phyloP scores from a whole-genome alignment of 306 rosid species.

The Crotalaria pallida region DNA sequence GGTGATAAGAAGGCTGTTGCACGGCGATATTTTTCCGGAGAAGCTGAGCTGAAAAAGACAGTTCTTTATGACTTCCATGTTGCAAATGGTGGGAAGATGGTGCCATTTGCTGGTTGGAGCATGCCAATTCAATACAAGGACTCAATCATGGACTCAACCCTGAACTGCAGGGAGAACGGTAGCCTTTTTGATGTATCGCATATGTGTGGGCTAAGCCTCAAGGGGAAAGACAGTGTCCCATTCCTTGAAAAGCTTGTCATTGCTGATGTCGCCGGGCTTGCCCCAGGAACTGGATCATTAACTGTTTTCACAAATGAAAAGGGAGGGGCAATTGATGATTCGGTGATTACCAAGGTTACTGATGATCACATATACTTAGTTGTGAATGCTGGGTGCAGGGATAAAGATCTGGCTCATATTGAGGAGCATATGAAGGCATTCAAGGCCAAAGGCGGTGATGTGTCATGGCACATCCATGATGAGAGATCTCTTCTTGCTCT shows the following conservation, averaged over 20 bases:
- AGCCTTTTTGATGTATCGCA: slow-evolving; percentile 81
- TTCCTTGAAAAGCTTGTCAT: slow-evolving; percentile 82
- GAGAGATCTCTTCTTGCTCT: slow-evolving; percentile 89
- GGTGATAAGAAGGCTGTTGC: slow-evolving; percentile 74
- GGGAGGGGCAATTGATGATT: slow-evolving; percentile 88
- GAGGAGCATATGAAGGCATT: slow-evolving; percentile 84
- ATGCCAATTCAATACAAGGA: slow-evolving; percentile 96
- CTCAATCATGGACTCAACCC: slow-evolving; percentile 81
- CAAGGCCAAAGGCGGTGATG: slow-evolving; percentile 90
- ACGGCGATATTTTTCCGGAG: slow-evolving; percentile 53
- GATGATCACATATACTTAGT: slow-evolving; percentile 78
- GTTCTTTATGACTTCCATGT: slow-evolving; percentile 77
- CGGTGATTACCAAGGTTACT: slow-evolving; percentile 79
- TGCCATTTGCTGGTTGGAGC: slow-evolving; percentile 94
- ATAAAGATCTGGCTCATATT: slow-evolving; percentile 85
- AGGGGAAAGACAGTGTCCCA: slow-evolving; percentile 60
- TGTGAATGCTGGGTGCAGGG: slow-evolving; percentile 92
- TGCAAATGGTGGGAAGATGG: slow-evolving; percentile 89
- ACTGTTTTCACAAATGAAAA: slow-evolving; percentile 89
- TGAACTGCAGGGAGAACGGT: slow-evolving; percentile 78
- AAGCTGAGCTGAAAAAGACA: slow-evolving; percentile 77
- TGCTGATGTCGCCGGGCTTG: slow-evolving; percentile 79
- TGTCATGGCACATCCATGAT: slow-evolving; percentile 90
- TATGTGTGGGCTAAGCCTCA: slow-evolving; percentile 90
- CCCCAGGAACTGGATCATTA: slow-evolving; percentile 73